phyloP scores from a whole-genome alignment of 129 eudicot species.

The Pulicaria dysenterica region DNA sequence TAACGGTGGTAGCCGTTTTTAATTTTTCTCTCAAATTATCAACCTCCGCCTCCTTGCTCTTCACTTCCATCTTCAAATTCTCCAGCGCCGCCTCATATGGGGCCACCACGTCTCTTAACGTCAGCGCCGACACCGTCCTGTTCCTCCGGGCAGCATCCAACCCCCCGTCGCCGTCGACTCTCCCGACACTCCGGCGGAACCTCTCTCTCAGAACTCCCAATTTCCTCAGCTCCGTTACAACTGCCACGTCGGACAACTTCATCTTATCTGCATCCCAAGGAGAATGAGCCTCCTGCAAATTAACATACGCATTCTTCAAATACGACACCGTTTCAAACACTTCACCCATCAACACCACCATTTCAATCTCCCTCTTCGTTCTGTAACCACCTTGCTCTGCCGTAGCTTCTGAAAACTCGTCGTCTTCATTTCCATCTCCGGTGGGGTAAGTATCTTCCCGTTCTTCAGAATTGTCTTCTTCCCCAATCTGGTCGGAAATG shows the following conservation, averaged over 20 bases:
- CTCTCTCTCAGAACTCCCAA: conserved; percentile 68
- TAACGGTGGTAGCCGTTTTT: conserved; percentile 36
- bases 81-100: conserved; percentile 84
- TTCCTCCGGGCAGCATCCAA: conserved; percentile 24
- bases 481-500: conserved; percentile 21
- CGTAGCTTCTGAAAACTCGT: conserved; percentile 16
- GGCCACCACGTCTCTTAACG: conserved; percentile 74
- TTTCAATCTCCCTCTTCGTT: conserved; percentile 34
- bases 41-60: conserved; percentile 56
- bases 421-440: conserved; percentile 39
- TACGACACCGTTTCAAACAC: conserved; percentile 72
- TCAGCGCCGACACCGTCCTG: conserved; percentile 44
- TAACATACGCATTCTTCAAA: conserved; percentile 74
- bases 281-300: conserved; percentile 78
- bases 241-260: conserved; percentile 69
- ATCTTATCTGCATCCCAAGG: conserved; percentile 89
- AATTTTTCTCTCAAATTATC: conserved; percentile 58
- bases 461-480: conserved; percentile 8
- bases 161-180: conserved; percentile 21
- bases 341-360: conserved; percentile 52
- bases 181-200: conserved; percentile 49
- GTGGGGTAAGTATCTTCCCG: conserved; percentile 26
- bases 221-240: conserved; percentile 71
- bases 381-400: conserved; percentile 17
- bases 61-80: conserved; percentile 65